Conservation (phyloP, 805 yeast species). For the Yamadazyma nakazawae region DNA sequence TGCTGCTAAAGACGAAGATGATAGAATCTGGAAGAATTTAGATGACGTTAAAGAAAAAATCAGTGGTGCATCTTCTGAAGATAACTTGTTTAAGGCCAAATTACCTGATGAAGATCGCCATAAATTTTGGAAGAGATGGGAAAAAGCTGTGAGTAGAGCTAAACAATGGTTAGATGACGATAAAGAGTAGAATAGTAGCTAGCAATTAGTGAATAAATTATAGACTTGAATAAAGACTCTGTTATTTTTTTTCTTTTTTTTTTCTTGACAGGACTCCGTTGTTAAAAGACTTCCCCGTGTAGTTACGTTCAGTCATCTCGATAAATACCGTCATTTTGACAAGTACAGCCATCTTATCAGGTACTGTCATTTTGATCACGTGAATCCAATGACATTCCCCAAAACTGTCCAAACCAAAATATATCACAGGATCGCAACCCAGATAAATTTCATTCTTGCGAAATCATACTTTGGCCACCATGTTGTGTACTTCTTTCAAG, state of each 20-base stretch:
- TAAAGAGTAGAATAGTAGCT: slow-evolving; percentile 2
- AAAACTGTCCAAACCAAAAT: background rate
- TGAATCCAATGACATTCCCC: background rate
- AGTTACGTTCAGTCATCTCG: too few species aligned
- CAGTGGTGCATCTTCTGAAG: slow-evolving; percentile 26
- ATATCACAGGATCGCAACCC: slow-evolving; percentile 8
- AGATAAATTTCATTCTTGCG: slow-evolving; percentile 6
- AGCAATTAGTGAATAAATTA: background rate
- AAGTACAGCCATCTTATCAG: too few species aligned
- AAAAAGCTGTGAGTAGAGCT: slow-evolving; percentile 76
- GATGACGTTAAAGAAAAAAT: slow-evolving; percentile 57
- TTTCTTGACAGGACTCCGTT: too few species aligned
- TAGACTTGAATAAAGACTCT: background rate
- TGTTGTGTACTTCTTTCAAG: slow-evolving; percentile 10
- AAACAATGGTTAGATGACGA: slow-evolving; percentile 69
- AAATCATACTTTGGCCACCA: background rate
- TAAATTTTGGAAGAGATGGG: slow-evolving; percentile 73
- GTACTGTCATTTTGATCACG: too few species aligned
- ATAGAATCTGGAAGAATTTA: slow-evolving; percentile 71
- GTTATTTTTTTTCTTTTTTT: too few species aligned
- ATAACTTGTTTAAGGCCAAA: slow-evolving; percentile 34
- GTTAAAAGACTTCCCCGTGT: too few species aligned
- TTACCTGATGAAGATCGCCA: slow-evolving; percentile 59
- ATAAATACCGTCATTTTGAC: too few species aligned
- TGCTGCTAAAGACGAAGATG: slow-evolving; percentile 43